Evolutionary conservation across 306 rosid genomes (phyloP).

Genomic region (Cicer bijugum): DNA sequence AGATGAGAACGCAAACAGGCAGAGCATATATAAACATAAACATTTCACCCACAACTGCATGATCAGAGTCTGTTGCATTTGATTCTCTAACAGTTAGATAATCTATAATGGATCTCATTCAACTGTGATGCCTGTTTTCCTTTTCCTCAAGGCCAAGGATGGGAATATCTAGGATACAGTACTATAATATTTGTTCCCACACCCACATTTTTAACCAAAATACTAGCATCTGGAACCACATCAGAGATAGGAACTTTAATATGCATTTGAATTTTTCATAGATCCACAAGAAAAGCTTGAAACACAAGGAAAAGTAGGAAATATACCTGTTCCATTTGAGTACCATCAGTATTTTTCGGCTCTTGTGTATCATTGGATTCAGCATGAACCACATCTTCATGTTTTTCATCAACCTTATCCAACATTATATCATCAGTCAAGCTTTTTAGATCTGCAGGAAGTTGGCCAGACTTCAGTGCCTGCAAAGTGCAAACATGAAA

Average conservation of each 20-base stretch:
- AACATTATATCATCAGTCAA: constrained; percentile 52
- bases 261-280: no score
- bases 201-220: no score
- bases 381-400: constrained; percentile 43
- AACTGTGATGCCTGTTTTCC: neutral
- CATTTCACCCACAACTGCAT: neutral
- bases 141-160: neutral
- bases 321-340: constrained; percentile 80
- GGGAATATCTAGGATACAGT: neutral
- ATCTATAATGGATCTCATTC: constrained; percentile 10
- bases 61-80: neutral
- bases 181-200: no score
- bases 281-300: constrained; percentile 22
- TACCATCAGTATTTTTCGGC: constrained; percentile 54
- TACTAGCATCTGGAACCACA: no score
- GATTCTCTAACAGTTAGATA: neutral
- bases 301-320: neutral
- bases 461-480: constrained; percentile 91
- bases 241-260: no score
- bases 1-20: neutral
- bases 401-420: constrained; percentile 50
- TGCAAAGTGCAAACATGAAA: constrained; percentile 59
- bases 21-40: neutral
- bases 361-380: constrained; percentile 57
- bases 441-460: constrained; percentile 72